Evolutionary conservation across 1,284 basidiomycete species (phyloP), one percentile per base, ranked within the genome.

Genomic region (Volvariella surrecta): DNA sequence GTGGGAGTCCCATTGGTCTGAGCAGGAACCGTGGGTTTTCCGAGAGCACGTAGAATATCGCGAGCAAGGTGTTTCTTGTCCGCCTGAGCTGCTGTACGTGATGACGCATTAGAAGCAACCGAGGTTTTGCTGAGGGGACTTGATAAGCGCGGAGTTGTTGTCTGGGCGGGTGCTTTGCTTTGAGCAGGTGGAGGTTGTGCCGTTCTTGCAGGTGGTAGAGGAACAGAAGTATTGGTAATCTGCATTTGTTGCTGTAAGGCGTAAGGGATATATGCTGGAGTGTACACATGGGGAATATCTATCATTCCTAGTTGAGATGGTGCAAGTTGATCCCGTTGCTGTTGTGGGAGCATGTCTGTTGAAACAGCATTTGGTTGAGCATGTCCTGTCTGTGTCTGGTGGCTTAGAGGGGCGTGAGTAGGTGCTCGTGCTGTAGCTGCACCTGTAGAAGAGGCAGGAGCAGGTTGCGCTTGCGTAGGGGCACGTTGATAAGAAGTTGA

Each of bases 11-110:
- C 11, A 6, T 11, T 28, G 24, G 24, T 6, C 6, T 28, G 24
- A 6, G 24, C 35, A 18, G 37, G 32, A 16, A 13, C 31, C 41
- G 38, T n/a, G 18, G 56, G 50, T 43, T 58, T 58, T 18, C 58
- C 58, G 2, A 68, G 56, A n/a, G 62, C 63, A 40, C 58, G 58
- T 17, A 70, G 44, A 40, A 70, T 50, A 49, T 67, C 62, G 38
- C 54, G 58, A 3, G 67, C 66, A n/a, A 70, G 54, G 35, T 52
- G 53, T 40, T 51, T 61, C 46, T 58, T 63, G 47, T 68, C 56
- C 11, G 60, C 64, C 30, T 64, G 48, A 11, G 50, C 44, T 32
- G 66, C 62, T 17, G 55, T 55, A 28, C 57, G 58, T 35, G 47
- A 21, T 11, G 24, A 28, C 6, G 24, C 11, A 28, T 6, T 32